phyloP scores from a whole-genome alignment of 805 yeast species.

The Yamadazyma sp. region DNA sequence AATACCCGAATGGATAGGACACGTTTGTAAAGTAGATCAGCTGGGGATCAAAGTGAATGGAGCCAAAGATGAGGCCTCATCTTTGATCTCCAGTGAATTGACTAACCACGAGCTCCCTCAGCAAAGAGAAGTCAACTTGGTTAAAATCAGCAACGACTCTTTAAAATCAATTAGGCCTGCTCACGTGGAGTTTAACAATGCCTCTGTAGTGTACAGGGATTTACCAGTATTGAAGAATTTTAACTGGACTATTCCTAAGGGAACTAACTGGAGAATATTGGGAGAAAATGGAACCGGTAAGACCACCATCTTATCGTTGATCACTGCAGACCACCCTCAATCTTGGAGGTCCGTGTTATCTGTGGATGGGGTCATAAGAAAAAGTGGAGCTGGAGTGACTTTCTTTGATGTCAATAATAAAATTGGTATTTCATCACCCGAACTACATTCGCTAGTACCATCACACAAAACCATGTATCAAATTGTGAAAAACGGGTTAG shows the following conservation, averaged over 20 bases:
- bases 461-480: conserved; percentile 48
- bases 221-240: conserved; percentile 58
- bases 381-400: conserved; percentile 67
- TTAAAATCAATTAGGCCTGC: conserved; percentile 3
- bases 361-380: conserved; percentile 65
- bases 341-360: conserved; percentile 77
- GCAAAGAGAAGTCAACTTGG: conserved; percentile 17
- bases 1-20: conserved; percentile 78
- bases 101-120: conserved; percentile 8
- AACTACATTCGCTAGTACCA: conserved; percentile 86
- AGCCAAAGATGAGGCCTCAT: conserved; percentile 25
- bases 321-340: conserved; percentile 96
- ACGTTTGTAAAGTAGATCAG: conserved; percentile 61
- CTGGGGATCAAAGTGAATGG: conserved; percentile 58
- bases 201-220: conserved; percentile 67
- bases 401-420: conserved; percentile 74
- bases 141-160: conserved; percentile 8
- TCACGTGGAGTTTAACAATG: conserved; percentile 51
- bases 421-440: conserved; percentile 93
- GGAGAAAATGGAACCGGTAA: conserved; percentile 95
- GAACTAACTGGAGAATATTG: conserved; percentile 84
- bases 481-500: conserved; percentile 70
- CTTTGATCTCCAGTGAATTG: conserved; percentile 1
- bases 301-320: conserved; percentile 77
- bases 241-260: conserved; percentile 63